Conservation (phyloP, 371 early-diverging fungal genomes). For the Syncephalastrum racemosum region DNA sequence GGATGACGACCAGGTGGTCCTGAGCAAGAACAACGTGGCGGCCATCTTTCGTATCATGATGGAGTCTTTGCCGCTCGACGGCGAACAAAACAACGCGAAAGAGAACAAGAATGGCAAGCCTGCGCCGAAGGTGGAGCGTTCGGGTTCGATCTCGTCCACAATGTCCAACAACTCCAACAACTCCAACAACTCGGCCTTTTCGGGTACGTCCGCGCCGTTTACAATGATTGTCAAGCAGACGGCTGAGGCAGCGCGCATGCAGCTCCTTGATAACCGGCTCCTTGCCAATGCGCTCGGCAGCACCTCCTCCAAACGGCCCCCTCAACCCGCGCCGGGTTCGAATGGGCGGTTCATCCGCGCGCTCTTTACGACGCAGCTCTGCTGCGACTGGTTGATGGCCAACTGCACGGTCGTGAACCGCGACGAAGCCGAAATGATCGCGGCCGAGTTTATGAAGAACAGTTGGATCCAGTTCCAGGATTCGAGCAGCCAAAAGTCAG, state of each 20-base stretch:
- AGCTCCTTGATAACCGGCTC: conserved; percentile 38
- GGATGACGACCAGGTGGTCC: conserved; percentile 42
- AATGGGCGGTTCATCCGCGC: conserved; percentile 27
- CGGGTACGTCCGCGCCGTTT: conserved; percentile 21
- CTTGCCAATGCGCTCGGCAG: conserved; percentile 25
- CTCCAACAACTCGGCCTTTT: conserved; percentile 1
- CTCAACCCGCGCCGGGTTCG: not conserved
- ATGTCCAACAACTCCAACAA: conserved; percentile 1
- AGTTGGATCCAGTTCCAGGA: conserved; percentile 56
- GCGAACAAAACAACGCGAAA: conserved; percentile 16
- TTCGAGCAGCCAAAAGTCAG: conserved; percentile 6
- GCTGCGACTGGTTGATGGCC: conserved; percentile 64
- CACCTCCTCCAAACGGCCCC: not conserved
- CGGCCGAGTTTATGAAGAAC: conserved; percentile 52
- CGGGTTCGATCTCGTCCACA: not conserved
- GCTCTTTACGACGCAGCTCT: conserved; percentile 42
- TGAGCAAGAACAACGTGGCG: conserved; percentile 28
- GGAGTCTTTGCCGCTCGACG: conserved; percentile 39
- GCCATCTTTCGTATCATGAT: conserved; percentile 47
- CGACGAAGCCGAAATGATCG: conserved; percentile 61
- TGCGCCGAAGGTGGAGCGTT: not conserved
- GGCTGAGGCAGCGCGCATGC: conserved; percentile 29
- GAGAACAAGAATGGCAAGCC: not conserved
- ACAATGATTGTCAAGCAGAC: conserved; percentile 19
- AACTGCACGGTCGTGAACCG: conserved; percentile 58